Evolutionary conservation across 202 grass and related monocot genomes (phyloP), one percentile per base, ranked within the genome.

Genomic region (Setaria viridis): DNA sequence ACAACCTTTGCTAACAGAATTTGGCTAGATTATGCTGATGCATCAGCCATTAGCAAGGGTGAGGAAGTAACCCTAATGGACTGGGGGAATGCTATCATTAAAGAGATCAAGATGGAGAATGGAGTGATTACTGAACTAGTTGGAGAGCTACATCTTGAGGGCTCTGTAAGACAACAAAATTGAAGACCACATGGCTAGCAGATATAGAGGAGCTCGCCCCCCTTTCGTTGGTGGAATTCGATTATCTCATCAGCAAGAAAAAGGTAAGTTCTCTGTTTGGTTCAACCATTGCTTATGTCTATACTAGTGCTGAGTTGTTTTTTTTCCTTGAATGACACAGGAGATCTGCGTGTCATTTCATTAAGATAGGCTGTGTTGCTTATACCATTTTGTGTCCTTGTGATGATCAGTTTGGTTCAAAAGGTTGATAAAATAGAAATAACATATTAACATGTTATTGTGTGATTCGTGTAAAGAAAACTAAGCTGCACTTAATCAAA

Each of bases 61-160:
- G 91, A 97, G 74, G 94, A 97, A 82, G 83, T 97, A 54, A 97
- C 91, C 41, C 67, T 97, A 32, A 97, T 97, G 94, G 94, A 97
- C 71, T 97, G 90, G 92, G 94, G 94, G 62, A 97, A 97, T 84
- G 90, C 91, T 39, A 97, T 97, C 73, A 74, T 92, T 58, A 94
- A 88, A 72, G 92, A 97, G 75, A 85, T 92, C 71, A 92, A 94
- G 57, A 87, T 85, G 78, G 91, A 94, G 67, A 84, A 84, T 80
- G 89, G 88, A 67, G 82, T 87, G 37, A 80, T 92, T 71, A 77
- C 82, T 46, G 80, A 90, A 79, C 70, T 97, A 71, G 86, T 90
- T 41, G 91, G 94, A 56, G 85, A 92, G 76, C 81, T 94, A 56
- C 87, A 97, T 76, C 90, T 93, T 56, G 94, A 97, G 72, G 91